Conservation (phyloP, 2,329 filamentous ascomycete genomes). For the Pseudogymnoascus sp. region DNA sequence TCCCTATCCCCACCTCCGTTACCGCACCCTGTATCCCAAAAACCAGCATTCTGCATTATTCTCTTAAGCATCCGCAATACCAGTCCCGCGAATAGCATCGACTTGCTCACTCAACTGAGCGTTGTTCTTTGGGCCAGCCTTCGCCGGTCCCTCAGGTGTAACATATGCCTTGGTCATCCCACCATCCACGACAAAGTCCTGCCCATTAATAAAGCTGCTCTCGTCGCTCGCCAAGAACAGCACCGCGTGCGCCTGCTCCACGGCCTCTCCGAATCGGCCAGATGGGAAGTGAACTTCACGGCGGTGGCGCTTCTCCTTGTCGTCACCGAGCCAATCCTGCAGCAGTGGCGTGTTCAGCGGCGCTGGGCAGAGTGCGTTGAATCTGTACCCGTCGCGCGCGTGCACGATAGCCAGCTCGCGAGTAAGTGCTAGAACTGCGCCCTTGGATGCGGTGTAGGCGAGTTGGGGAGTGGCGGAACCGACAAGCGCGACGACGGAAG, state of each 20-base stretch:
- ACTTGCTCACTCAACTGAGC: constrained; percentile 26
- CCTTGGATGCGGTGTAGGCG: constrained; percentile 70
- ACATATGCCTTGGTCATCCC: constrained; percentile 92
- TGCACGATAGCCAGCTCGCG: constrained; percentile 67
- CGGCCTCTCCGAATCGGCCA: constrained; percentile 66
- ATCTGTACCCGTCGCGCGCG: constrained; percentile 63
- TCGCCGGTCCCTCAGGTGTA: constrained; percentile 51
- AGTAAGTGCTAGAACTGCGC: constrained; percentile 65
- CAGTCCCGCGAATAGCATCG: constrained; percentile 22
- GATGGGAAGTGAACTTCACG: constrained; percentile 69
- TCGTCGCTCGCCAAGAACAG: constrained; percentile 68
- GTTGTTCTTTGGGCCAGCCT: constrained; percentile 42
- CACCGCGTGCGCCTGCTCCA: constrained; percentile 68
- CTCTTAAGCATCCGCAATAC: background rate
- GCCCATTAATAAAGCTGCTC: constrained; percentile 63
- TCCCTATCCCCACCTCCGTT: background rate
- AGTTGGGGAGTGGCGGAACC: constrained; percentile 64
- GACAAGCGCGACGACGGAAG: constrained; percentile 63
- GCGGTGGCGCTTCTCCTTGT: constrained; percentile 57
- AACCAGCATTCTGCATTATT: background rate
- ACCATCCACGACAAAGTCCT: constrained; percentile 90
- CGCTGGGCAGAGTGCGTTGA: constrained; percentile 66
- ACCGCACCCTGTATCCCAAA: background rate
- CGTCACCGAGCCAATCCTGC: constrained; percentile 69
- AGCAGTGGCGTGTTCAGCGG: constrained; percentile 67